A percentile compares a stretch with the other conserved stretches of the same genome.
These are phyloP conservation scores for Plasmodium chabaudi DNA, from an alignment of 169 alveolate species.

Conservation along the genomic window DNA sequence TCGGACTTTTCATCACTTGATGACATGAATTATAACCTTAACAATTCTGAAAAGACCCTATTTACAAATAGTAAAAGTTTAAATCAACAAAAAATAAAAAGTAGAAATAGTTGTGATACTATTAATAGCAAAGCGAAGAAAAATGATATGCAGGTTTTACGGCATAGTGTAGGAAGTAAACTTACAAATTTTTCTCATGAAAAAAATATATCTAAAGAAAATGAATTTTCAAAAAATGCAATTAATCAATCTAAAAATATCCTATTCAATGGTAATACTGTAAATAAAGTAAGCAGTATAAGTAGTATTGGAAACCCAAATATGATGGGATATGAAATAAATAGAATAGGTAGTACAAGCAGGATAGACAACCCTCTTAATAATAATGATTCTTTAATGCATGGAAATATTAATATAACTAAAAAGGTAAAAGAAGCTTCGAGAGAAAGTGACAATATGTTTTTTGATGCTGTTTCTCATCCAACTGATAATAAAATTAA, in stretches of 20 bases:
- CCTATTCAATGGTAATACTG: neutral
- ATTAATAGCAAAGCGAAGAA: conserved; percentile 29
- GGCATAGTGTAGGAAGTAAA: conserved; percentile 66
- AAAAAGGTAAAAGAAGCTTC: too few relatives aligned
- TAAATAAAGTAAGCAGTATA: too few relatives aligned
- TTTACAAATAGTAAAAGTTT: conserved; percentile 8
- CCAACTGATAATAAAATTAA: conserved; percentile 2
- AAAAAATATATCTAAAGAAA: conserved; percentile 10
- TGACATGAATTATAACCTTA: conserved; percentile 57
- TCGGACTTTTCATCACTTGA: conserved; percentile 73
- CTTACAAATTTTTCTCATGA: conserved; percentile 28
- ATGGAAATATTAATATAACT: too few relatives aligned
- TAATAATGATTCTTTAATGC: too few relatives aligned
- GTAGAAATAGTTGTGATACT: conserved; percentile 64
- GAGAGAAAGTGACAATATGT: conserved; percentile 21
- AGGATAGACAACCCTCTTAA: too few relatives aligned
- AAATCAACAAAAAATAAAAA: conserved; percentile 14
- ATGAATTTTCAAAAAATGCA: neutral
- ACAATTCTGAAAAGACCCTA: conserved; percentile 25
- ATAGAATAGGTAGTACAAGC: too few relatives aligned
- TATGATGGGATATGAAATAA: too few relatives aligned
- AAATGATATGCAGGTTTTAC: conserved; percentile 8
- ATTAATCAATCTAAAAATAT: neutral
- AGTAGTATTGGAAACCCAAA: too few relatives aligned
- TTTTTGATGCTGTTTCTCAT: conserved; percentile 64